Percentiles rank a stretch among this genome's conserved stretches.
These are phyloP conservation scores for Suhomyces bolitotheri DNA, from an alignment of 1,139 yeast species.

Conservation along the genomic window DNA sequence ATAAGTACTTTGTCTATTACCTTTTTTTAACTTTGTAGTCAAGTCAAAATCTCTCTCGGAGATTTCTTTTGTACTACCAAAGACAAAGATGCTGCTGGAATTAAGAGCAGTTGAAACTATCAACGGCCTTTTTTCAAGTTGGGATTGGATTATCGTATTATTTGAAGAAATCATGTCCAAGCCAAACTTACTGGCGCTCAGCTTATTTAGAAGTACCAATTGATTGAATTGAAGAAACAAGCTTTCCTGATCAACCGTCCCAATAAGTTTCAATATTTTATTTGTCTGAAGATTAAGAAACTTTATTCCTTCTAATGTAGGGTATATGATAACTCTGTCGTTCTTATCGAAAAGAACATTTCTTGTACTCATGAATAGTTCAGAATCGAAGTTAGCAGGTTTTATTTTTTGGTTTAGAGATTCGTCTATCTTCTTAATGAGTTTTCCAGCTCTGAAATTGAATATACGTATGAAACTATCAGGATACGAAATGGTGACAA, in stretches of 20 bases:
- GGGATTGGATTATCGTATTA: constrained; percentile 35
- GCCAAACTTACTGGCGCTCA: constrained; percentile 20
- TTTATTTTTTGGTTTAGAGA: constrained; percentile 22
- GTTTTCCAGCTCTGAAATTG: constrained; percentile 34
- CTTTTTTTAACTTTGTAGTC: constrained; percentile 10
- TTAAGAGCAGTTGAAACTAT: constrained; percentile 33
- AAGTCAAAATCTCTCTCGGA: constrained; percentile 19
- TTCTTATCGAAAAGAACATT: constrained; percentile 35
- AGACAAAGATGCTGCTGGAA: constrained; percentile 33
- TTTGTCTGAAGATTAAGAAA: constrained; percentile 32
- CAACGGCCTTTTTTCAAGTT: constrained; percentile 31
- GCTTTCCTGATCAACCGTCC: constrained; percentile 28
- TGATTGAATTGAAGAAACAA: constrained; percentile 26
- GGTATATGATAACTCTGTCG: constrained; percentile 32
- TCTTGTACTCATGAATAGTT: constrained; percentile 13
- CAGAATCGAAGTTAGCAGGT: constrained; percentile 16
- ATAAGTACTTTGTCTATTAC: background rate
- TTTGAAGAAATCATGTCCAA: constrained; percentile 39
- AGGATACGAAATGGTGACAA: constrained; percentile 28
- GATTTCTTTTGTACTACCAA: constrained; percentile 23
- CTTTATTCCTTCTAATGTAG: constrained; percentile 37
- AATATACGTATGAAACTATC: constrained; percentile 36
- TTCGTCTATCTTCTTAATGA: constrained; percentile 21
- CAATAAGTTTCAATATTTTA: constrained; percentile 27
- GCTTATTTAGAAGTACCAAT: constrained; percentile 16